Base-by-base conservation (phyloP, 805 yeast genomes). In the Yamadazyma insecticola region DNA sequence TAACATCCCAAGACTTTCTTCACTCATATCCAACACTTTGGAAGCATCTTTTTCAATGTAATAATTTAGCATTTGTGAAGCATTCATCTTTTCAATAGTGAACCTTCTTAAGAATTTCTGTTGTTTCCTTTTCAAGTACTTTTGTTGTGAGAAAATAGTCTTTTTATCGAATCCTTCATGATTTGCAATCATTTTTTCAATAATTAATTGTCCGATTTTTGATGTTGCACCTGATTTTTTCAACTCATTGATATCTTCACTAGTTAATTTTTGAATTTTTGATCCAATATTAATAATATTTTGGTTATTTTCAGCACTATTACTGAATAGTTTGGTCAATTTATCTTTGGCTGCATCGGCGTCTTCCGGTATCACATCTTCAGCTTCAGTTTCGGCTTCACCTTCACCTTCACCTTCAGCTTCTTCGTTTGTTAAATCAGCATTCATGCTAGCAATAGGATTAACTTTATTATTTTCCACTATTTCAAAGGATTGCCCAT, bases 401-500 rank as follows among this genome's bases (percentile, higher is more conserved):
- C 50, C 61, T 13, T 46, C 51, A 17, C 51, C 58, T 9, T 49
- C 54, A n/a, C n/a, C n/a, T 11, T 50, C 57, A 13, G 37, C 40
- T 2, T 29, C 41, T 4, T 24, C 27, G 8, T 6, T 16, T 8
- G 7, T 22, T 7, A 22, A 7, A 22, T 6, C 12, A 22, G 31
- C 36, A 20, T 60, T 50, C 36, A 64, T 49, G 28, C 70, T 57
- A 35, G 59, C 55, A 23, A 78, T 69, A 3, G 82, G 78, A 24
- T 55, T 58, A 9, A 76, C 75, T 17, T 52, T 47, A 21, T 63
- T 63, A 37, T 74, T 77, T 25, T 77, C 85, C 17, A 68, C 50
- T 26, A 90, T 81, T 50, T 90, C 97, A 59, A 89, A 92, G 1
- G 95, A 76, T 44, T 85, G 90, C 1, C 97, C 98, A 48, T 74